These are phyloP conservation scores for Eucalyptus tenuipes DNA, from an alignment of 345 rosid species.

Conservation along the genomic window DNA sequence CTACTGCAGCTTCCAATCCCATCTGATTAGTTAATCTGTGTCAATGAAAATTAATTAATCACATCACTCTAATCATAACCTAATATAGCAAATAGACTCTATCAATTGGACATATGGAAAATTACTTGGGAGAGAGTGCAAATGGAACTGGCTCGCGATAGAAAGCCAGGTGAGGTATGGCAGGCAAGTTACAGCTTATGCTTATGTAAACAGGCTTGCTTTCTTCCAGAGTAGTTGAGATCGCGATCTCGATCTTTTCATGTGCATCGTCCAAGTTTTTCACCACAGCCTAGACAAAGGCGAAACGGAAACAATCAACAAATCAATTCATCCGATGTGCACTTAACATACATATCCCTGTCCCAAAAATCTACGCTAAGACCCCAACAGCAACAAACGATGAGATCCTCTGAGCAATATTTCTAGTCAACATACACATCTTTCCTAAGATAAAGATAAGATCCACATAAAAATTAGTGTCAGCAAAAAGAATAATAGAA, in stretches of 20 bases:
- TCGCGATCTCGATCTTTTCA: conserved; percentile 57
- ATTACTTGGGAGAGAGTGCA: conserved; percentile 43
- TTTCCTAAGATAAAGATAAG: background rate
- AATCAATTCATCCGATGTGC: background rate
- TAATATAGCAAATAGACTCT: background rate
- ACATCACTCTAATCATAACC: background rate
- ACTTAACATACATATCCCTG: background rate
- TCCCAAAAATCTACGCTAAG: too few relatives aligned
- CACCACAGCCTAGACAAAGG: conserved; percentile 43
- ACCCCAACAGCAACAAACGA: too few relatives aligned
- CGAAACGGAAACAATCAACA: background rate
- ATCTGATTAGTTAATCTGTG: conserved; percentile 40
- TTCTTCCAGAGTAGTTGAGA: conserved; percentile 61
- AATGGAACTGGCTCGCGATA: conserved; percentile 57
- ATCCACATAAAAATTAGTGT: background rate
- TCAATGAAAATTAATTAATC: background rate
- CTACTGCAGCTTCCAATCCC: conserved; percentile 67
- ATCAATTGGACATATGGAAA: background rate
- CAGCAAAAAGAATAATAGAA: background rate
- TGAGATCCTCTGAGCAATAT: background rate
- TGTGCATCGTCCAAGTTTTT: conserved; percentile 79
- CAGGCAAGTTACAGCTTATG: conserved; percentile 55
- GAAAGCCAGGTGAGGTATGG: conserved; percentile 55
- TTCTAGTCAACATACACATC: background rate
- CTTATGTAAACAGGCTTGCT: conserved; percentile 87